Conservation (phyloP, 306 rosid species). For the Cajanus cajan region DNA sequence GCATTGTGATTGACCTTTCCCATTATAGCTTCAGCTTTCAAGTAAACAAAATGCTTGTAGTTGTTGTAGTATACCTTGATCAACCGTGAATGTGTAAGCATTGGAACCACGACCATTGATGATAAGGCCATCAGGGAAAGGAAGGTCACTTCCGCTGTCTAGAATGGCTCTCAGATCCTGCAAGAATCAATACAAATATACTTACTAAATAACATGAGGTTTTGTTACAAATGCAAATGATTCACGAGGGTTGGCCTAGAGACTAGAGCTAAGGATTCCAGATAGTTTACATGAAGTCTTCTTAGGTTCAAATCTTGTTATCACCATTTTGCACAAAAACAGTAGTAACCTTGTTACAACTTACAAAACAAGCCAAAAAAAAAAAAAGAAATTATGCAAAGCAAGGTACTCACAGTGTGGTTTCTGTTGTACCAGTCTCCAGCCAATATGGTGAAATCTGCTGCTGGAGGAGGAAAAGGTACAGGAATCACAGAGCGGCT, state of each 20-base stretch:
- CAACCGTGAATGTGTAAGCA: slow-evolving; percentile 62
- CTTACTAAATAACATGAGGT: background rate
- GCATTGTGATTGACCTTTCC: background rate
- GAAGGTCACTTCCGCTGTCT: slow-evolving; percentile 77
- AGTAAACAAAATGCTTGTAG: background rate
- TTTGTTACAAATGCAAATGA: too few species aligned
- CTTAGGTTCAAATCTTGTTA: too few species aligned
- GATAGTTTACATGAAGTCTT: too few species aligned
- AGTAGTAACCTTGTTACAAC: background rate
- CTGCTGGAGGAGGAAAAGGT: slow-evolving; percentile 81
- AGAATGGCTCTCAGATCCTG: slow-evolving; percentile 77
- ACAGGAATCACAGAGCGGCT: slow-evolving; percentile 82
- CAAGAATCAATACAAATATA: background rate
- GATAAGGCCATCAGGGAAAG: slow-evolving; percentile 83
- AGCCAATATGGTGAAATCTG: slow-evolving; percentile 71
- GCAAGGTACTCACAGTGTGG: slow-evolving; percentile 64
- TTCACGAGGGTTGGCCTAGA: too few species aligned
- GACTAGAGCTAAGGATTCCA: too few species aligned
- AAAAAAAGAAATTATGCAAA: background rate
- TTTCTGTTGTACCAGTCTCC: slow-evolving; percentile 90
- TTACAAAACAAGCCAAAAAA: background rate
- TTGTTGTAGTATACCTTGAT: slow-evolving; percentile 55
- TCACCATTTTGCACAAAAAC: too few species aligned
- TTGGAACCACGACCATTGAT: slow-evolving; percentile 82
- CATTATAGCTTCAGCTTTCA: background rate